Evolutionary conservation across 2,329 filamentous ascomycete genomes (phyloP), one percentile per base, ranked within the genome.

Genomic region (Diaporthe caulivora): DNA sequence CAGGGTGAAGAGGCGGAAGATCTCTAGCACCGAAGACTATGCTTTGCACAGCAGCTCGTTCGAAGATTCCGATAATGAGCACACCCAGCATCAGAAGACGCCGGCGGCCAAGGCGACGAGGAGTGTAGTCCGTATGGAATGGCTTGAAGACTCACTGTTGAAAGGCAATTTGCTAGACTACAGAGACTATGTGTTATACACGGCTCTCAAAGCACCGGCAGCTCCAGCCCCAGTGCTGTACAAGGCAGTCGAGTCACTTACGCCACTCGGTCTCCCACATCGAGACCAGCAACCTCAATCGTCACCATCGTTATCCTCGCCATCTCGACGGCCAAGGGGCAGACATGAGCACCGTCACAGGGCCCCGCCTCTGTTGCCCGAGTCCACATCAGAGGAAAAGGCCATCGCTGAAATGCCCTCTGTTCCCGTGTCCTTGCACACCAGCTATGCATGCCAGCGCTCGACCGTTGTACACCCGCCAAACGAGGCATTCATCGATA

Each of bases 341-440:
- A 34, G 44, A 10, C 72, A 73, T 51, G 15, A 18, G n/a, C 73
- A 76, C 40, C 74, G 75, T 31, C 44, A 69, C 55, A 76, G 76
- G 29, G 72, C 74, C 1, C 82, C 82, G 2, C 57, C 78, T 13
- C 82, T 97, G 8, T 80, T 91, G 13, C 91, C 91, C 49, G 87
- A 93, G 79, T 94, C 93, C 0, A 98, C 95, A 0, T 94, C 92
- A 3, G 95, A 97, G 73, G 89, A 95, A 72, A 93, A 97, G 34
- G 86, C 88, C 24, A 81, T 83, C 1, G 78, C 84, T 37, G 73
- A 82, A 74, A 80, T 94, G 1, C 94, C 94, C 0, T 86, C 88
- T 0, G 83, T 94, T 17, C 95, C 95, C 1, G 89, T 90, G 2
- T 97, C 87, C 54, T 82, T 93, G 71, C 87, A 89, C 37, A 85